These are phyloP conservation scores for Blastobotrys apis DNA, from an alignment of 1,139 yeast species.

Conservation along the genomic window DNA sequence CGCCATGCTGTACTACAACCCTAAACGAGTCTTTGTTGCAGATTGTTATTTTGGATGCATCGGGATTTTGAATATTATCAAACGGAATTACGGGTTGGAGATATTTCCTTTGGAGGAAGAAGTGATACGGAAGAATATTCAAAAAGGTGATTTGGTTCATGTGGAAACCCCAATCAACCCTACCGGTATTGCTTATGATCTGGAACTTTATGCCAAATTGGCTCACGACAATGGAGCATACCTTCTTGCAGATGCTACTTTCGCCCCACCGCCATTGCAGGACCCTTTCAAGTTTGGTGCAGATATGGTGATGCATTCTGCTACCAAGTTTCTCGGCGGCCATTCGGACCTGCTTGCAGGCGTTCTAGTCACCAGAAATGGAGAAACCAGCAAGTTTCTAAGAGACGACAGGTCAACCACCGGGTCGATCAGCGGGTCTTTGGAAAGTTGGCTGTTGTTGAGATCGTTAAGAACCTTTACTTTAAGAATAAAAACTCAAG, in stretches of 20 bases:
- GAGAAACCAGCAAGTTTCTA: slow-evolving; percentile 44
- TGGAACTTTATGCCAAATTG: slow-evolving; percentile 54
- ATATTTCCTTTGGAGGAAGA: slow-evolving; percentile 49
- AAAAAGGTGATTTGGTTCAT: slow-evolving; percentile 72
- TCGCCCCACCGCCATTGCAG: slow-evolving; percentile 90
- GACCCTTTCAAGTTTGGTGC: slow-evolving; percentile 78
- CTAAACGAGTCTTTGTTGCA: slow-evolving; percentile 70
- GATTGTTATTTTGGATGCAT: slow-evolving; percentile 84
- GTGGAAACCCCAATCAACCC: slow-evolving; percentile 90
- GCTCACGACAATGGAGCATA: slow-evolving; percentile 71
- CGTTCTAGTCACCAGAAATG: slow-evolving; percentile 58
- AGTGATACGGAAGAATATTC: slow-evolving; percentile 46
- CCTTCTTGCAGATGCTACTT: slow-evolving; percentile 75
- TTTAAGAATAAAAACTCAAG: slow-evolving; percentile 62
- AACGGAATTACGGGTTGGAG: slow-evolving; percentile 57
- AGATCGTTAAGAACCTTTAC: slow-evolving; percentile 80
- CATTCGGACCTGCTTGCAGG: slow-evolving; percentile 92
- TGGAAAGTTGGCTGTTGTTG: slow-evolving; percentile 68
- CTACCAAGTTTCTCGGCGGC: slow-evolving; percentile 88
- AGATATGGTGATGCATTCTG: slow-evolving; percentile 83
- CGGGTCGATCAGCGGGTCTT: slow-evolving; percentile 74
- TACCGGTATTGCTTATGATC: slow-evolving; percentile 63
- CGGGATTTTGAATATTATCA: slow-evolving; percentile 59
- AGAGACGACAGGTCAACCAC: slow-evolving; percentile 58
- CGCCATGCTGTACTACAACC: slow-evolving; percentile 64